phyloP scores from a whole-genome alignment of 2,329 filamentous ascomycete genomes.

The Celoporthe dispersa region DNA sequence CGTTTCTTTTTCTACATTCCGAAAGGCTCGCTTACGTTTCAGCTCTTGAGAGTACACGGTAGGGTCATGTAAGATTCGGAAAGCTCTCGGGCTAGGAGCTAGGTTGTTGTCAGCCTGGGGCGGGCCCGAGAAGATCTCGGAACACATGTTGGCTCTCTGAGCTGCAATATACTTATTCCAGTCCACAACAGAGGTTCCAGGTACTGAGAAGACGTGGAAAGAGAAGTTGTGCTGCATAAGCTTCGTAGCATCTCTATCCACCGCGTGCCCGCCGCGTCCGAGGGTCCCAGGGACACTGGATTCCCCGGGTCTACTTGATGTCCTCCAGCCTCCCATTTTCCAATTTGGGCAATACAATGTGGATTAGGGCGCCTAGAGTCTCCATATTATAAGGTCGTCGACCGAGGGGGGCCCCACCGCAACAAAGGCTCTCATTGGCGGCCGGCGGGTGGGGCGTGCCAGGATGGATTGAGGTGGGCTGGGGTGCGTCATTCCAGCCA shows the following conservation, averaged over 20 bases:
- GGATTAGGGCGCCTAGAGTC: conserved; percentile 9
- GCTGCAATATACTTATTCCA: no score
- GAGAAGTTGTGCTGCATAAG: not conserved
- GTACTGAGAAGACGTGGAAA: no score
- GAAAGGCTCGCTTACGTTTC: not conserved
- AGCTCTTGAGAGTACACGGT: not conserved
- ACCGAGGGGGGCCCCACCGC: not conserved
- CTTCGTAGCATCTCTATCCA: not conserved
- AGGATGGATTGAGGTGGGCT: conserved; percentile 8
- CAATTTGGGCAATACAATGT: conserved; percentile 17
- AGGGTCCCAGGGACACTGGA: not conserved
- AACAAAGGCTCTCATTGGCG: not conserved
- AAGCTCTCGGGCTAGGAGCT: not conserved
- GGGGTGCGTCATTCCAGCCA: conserved; percentile 22
- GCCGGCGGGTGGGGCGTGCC: not conserved
- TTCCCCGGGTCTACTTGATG: not conserved
- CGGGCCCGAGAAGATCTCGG: not conserved
- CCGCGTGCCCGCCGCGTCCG: not conserved
- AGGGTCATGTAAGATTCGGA: not conserved
- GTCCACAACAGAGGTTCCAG: no score
- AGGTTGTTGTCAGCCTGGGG: not conserved
- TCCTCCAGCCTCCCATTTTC: conserved; percentile 5
- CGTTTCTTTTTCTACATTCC: not conserved
- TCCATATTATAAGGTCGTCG: conserved; percentile 10
- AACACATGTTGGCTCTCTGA: not conserved